Evolutionary conservation across 768 basidiomycete genomes (phyloP), one percentile per base, ranked within the genome.

Genomic region (Phaeotremella fagi): DNA sequence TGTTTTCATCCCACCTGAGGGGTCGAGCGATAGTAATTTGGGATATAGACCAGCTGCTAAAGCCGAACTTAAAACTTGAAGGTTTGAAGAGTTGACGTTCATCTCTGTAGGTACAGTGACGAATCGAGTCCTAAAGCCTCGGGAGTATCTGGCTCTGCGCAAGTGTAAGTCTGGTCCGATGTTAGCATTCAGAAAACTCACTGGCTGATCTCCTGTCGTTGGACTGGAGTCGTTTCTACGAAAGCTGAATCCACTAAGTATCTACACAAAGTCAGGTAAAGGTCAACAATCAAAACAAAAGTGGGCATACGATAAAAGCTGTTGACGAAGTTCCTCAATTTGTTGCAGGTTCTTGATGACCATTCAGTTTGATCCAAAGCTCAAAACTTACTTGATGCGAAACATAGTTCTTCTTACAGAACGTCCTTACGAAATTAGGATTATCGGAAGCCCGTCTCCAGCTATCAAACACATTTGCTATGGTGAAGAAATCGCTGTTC

Each of bases 321-420:
- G 94, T 66, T 91, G 90, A 25, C 92, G 83, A 29, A 97, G 80
- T 68, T 97, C 94, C 72, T 98, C 94, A 26, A 99, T 94, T 75
- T 95, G 90, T 75, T 90, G 85, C 45, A 99, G 77, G 69, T 90
- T 97, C 84, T 41, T 22, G 6, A 22, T 11, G 12, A 23, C 4
- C 22, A 31, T 16, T 53, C 28, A 41, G 43, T 24, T 54, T 45
- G 12, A 42, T 37, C 50, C 63, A 52, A 14, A 57, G 46, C 42
- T 7, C 20, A 25, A 14, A 3, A 56, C 73, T 41, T 68, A 85
- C 85, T 78, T 90, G 89, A 61, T 90, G 83, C 59, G 87, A 90
- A 29, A 94, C 77, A 61, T 82, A 92, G 68, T 87, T 87, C 43
- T 76, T 77, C 62, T 83, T 80, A 73, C 90, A 92, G 68, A 91